Evolutionary conservation across 441 rosid genomes (phyloP).

Genomic region (Euphorbia schlechtendalii): DNA sequence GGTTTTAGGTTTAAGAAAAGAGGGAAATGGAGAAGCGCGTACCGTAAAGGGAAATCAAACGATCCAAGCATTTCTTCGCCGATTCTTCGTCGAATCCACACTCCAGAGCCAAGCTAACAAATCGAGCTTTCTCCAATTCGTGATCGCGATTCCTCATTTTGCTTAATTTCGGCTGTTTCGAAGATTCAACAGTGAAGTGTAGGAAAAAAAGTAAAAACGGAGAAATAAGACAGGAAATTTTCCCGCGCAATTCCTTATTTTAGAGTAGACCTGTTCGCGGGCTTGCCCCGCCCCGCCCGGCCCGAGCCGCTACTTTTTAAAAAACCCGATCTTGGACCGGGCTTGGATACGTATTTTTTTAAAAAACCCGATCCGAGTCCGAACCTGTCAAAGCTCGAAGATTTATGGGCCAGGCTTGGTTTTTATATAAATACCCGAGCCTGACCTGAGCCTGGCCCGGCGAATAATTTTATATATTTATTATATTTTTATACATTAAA

Average conservation of each 20-base stretch:
- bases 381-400: too few relatives aligned
- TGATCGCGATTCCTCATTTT: slow-evolving; percentile 40
- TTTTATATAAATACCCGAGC: too few relatives aligned
- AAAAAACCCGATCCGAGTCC: too few relatives aligned
- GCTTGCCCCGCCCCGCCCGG: too few relatives aligned
- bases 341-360: too few relatives aligned
- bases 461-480: too few relatives aligned
- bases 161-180: slow-evolving; percentile 1
- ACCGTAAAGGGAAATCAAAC: slow-evolving; percentile 87
- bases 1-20: slow-evolving; percentile 1
- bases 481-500: too few relatives aligned
- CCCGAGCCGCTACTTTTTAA: too few relatives aligned
- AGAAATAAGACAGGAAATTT: not conserved
- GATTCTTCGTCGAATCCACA: slow-evolving; percentile 73
- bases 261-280: too few relatives aligned
- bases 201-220: not conserved
- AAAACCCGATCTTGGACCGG: too few relatives aligned
- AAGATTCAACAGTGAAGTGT: not conserved
- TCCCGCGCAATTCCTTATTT: slow-evolving; percentile 16
- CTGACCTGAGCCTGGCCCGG: too few relatives aligned
- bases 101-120: slow-evolving; percentile 63
- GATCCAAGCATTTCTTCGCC: slow-evolving; percentile 55
- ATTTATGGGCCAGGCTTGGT: too few relatives aligned
- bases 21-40: slow-evolving; percentile 2
- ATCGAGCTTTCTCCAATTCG: slow-evolving; percentile 65